These are phyloP conservation scores for Cercospora nicotianae DNA, from an alignment of 2,329 filamentous ascomycete species.

Conservation along the genomic window DNA sequence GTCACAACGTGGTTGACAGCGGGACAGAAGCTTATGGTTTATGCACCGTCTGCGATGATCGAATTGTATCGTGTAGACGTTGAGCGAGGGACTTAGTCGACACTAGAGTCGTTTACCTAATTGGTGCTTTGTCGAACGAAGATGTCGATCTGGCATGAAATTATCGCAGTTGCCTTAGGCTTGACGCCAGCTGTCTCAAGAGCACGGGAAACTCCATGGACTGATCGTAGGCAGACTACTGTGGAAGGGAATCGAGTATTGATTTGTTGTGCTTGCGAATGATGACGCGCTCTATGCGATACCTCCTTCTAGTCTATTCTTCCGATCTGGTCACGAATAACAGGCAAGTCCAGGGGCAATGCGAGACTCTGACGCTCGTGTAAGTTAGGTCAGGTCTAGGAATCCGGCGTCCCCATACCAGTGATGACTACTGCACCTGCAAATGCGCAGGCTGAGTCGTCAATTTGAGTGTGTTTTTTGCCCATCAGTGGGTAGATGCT, in stretches of 20 bases:
- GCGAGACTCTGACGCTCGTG: too few relatives aligned
- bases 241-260: not conserved
- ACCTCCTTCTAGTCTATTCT: not conserved
- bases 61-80: not conserved
- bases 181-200: not conserved
- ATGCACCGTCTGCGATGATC: not conserved
- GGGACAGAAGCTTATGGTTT: not conserved
- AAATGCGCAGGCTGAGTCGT: too few relatives aligned
- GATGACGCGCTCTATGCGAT: not conserved
- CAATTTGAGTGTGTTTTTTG: not conserved
- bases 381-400: too few relatives aligned
- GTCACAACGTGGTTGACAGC: not conserved
- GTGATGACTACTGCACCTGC: too few relatives aligned
- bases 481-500: not conserved
- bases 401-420: too few relatives aligned
- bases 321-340: too few relatives aligned
- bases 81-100: not conserved
- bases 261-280: not conserved
- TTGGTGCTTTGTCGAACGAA: not conserved
- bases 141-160: not conserved
- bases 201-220: not conserved
- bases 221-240: not conserved
- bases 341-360: too few relatives aligned
- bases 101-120: not conserved
- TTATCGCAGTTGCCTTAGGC: not conserved